Evolutionary conservation across 2,329 filamentous ascomycete genomes (phyloP), one percentile per base, ranked within the genome.

Genomic region (Fusarium floridanum): DNA sequence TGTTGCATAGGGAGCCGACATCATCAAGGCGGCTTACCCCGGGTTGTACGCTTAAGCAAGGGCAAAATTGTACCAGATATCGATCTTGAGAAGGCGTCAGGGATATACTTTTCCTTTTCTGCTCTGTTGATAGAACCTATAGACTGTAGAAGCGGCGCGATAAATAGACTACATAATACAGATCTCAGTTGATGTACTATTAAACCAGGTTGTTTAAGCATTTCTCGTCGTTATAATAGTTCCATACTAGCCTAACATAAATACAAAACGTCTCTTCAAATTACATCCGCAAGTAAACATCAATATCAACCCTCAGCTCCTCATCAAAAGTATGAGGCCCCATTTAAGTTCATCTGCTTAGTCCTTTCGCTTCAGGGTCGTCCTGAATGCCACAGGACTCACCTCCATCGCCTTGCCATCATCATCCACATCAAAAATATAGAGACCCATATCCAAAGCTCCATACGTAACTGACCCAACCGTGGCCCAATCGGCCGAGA

Each of bases 371-470:
- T 37, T 32, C n/a, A 62, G 20, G 6, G 45, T 62, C 6, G 20
- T 22, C 43, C 60, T 62, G 11, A 41, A 62, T n/a, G 60, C 60
- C 3, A 62, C 14, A 37, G 60, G 60, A 22, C 32, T 62, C 29
- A 62, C 43, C 12, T 5, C 32, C 16, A 6, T 37, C 16, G 60
- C 60, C 60, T 62, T 62, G 14, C 32, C 60, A 53, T 62, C 17
- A 27, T 62, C 43, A 53, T 53, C 60, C 9, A 53, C 43, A 20
- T 62, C 41, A 62, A 62, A 62, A 20, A 62, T 24, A 43, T 32
- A 62, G 29, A 62, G 60, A 2, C 29, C 29, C 24, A 32, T 36
- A 24, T 62, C 41, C 4, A 61, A 4, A 36, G 37, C 59, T 20
- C 59, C 59, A 45, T 32, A 61, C 5, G 8, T 36, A 17, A 14